Percentiles rank a stretch among this genome's conserved stretches.
These are phyloP conservation scores for Ceratobasidium sp. DNA, from an alignment of 1,284 basidiomycete genomes.

Conservation along the genomic window DNA sequence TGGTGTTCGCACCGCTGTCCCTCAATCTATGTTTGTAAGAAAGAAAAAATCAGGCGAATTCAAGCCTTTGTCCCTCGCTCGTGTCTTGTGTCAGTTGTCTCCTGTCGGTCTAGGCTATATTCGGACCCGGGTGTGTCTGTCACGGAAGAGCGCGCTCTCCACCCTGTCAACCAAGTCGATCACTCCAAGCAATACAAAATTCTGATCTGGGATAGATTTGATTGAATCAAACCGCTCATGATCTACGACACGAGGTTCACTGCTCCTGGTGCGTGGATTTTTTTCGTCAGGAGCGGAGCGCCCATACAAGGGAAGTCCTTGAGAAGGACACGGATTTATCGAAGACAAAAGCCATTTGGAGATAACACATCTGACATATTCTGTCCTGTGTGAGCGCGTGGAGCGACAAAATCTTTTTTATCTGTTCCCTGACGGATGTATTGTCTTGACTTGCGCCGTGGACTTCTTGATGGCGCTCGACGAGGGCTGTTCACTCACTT, in stretches of 20 bases:
- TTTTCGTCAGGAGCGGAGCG: not conserved
- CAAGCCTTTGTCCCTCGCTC: not conserved
- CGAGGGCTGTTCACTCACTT: not conserved
- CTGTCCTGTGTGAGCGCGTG: not conserved
- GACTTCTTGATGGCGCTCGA: not conserved
- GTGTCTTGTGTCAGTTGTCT: no score
- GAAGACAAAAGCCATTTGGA: slow-evolving; percentile 6
- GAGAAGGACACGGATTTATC: not conserved
- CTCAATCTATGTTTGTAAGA: not conserved
- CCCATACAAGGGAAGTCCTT: not conserved
- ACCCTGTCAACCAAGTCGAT: no score
- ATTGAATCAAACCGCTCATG: not conserved
- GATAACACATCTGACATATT: not conserved
- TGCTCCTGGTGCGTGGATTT: not conserved
- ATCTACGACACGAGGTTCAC: not conserved
- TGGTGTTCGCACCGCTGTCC: not conserved
- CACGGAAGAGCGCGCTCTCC: no score
- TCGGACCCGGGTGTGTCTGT: no score
- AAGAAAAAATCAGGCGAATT: not conserved
- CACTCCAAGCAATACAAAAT: no score
- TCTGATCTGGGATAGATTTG: not conserved
- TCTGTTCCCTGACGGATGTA: not conserved
- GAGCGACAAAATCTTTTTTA: not conserved
- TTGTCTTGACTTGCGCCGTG: not conserved
- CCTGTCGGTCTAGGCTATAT: no score